phyloP scores from a whole-genome alignment of 805 yeast species.

The Huiozyma naganishii region DNA sequence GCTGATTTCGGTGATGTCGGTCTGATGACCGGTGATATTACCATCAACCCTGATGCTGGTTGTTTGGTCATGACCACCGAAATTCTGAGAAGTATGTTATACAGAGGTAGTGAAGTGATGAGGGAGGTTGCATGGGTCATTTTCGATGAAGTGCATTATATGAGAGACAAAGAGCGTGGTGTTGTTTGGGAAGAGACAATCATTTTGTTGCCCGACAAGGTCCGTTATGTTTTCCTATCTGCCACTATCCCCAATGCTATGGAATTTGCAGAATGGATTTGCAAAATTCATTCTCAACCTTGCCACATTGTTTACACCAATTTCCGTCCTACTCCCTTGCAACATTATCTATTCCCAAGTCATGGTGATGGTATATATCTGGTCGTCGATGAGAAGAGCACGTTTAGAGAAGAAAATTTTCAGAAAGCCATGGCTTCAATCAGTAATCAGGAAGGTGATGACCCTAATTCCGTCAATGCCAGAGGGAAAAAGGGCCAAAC shows the following conservation, averaged over 20 bases:
- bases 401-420: constrained; percentile 92
- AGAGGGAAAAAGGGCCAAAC: constrained; percentile 70
- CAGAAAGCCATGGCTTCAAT: constrained; percentile 97
- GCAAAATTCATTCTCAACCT: constrained; percentile 89
- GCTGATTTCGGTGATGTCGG: constrained; percentile 97
- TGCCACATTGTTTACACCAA: constrained; percentile 98
- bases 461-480: constrained; percentile 50
- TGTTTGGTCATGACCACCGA: constrained; percentile 99
- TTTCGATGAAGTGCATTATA: constrained; percentile 96
- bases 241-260: constrained; percentile 97
- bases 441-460: constrained; percentile 73
- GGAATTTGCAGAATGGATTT: constrained; percentile 98
- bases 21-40: constrained; percentile 97
- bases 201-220: constrained; percentile 89
- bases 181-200: constrained; percentile 99
- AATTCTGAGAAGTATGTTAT: constrained; percentile 91
- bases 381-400: constrained; percentile 95
- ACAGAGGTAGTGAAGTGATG: constrained; percentile 95
- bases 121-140: constrained; percentile 98
- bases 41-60: constrained; percentile 96
- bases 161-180: constrained; percentile 96
- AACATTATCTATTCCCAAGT: constrained; percentile 96
- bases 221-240: constrained; percentile 83
- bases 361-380: constrained; percentile 96
- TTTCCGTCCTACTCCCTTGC: constrained; percentile 97